Evolutionary conservation across 768 basidiomycete species (phyloP), one percentile per base, ranked within the genome.

Genomic region (Pleurotus citrinopileatus): DNA sequence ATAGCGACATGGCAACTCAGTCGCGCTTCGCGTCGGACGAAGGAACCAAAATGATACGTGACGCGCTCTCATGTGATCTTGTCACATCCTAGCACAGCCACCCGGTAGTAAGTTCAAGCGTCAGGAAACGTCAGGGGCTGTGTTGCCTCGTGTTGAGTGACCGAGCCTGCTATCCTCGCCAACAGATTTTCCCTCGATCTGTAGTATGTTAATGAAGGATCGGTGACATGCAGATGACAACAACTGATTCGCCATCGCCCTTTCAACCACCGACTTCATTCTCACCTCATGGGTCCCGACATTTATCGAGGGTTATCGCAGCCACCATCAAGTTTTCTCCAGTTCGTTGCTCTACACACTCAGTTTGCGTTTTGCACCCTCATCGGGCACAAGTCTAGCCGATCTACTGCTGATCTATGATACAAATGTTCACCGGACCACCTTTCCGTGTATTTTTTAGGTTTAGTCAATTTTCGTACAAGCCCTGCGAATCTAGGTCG

Each of bases 171-270:
- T 3, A 34, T 34, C 32, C 10, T 34, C 32, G 10, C 32, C 26
- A 20, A 42, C 20, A 25, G 43, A 44, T 44, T 44, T 44, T 44
- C 43, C 38, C 38, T 40, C 38, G 38, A 40, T 40, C 4, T 40
- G 19, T 15, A 8, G 7, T 6, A 6, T 6, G 29, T 32, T 6
- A 13, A 12, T 44, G 20, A 44, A 12, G 26, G 22, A 22, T n/a
- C n/a, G n/a, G n/a, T 20, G 19, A 44, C 10, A 25, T 44, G 6
- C 8, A 8, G 38, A 22, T 44, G 43, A 44, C 12, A 25, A 19
- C 7, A 32, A 32, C 29, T 32, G 29, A 32, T 13, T 12, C 38
- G 17, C 17, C 19, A 12, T 40, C 38, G 9, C 32, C 32, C 32
- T 34, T n/a, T 34, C n/a, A 34, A 34, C n/a, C 9, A 34, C 32